Conservation (phyloP, 2,329 filamentous ascomycete genomes). For the Gnomoniopsis sp. region DNA sequence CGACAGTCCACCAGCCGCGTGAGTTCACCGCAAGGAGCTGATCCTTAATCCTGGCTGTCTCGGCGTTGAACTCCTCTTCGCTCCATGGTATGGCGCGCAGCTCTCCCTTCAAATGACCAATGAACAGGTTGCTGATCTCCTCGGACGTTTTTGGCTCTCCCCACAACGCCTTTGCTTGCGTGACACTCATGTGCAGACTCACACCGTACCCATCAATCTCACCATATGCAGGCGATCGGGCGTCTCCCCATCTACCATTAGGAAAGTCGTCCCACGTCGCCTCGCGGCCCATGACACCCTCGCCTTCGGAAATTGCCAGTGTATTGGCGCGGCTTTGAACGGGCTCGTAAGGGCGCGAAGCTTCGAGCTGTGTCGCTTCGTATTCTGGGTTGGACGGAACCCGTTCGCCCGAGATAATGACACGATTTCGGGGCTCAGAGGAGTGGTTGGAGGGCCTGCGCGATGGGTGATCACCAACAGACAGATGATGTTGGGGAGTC, state of each 20-base stretch:
- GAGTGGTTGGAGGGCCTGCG: conserved; percentile 75
- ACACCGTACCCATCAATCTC: conserved; percentile 98
- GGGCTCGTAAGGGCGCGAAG: conserved; percentile 68
- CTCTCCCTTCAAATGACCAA: conserved; percentile 74
- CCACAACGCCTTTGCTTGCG: conserved; percentile 82
- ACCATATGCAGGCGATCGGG: conserved; percentile 87
- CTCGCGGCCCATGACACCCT: conserved; percentile 84
- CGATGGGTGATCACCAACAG: conserved; percentile 22
- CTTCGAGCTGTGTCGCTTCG: conserved; percentile 74
- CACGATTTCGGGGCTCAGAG: conserved; percentile 80
- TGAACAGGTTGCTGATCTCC: conserved; percentile 80
- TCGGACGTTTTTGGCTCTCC: conserved; percentile 65
- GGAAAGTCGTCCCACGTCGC: conserved; percentile 99
- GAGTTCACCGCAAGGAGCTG: conserved; percentile 73
- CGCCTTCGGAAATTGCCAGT: conserved; percentile 89
- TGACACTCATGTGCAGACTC: conserved; percentile 86
- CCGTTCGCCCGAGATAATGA: conserved; percentile 67
- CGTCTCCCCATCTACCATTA: conserved; percentile 93
- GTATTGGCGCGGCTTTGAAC: conserved; percentile 80
- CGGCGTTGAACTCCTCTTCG: conserved; percentile 80
- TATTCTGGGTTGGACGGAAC: conserved; percentile 58
- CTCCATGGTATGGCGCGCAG: conserved; percentile 87
- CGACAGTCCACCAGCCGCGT: conserved; percentile 93
- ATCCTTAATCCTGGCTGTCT: conserved; percentile 76
- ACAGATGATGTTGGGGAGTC: conserved; percentile 9